Evolutionary conservation across 2,329 filamentous ascomycete species (phyloP).

Genomic region (Xylariaceae sp.): DNA sequence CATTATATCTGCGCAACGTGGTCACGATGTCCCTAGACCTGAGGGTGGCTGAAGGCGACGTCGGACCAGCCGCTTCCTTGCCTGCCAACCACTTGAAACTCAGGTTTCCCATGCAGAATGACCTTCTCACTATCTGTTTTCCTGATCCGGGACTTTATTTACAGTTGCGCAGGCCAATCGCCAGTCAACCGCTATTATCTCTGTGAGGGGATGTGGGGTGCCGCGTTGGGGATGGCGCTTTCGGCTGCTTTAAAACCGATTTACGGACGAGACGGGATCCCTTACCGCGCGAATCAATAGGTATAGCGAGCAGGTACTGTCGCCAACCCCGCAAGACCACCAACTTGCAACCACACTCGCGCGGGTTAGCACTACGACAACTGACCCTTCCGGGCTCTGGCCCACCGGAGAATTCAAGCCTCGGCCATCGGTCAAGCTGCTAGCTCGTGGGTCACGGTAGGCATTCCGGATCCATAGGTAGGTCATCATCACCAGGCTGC

Average conservation of each 20-base stretch:
- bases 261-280: slow-evolving; percentile 1
- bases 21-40: slow-evolving; percentile 12
- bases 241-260: slow-evolving; percentile 17
- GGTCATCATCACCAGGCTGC: too few species aligned
- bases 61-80: not conserved
- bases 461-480: too few species aligned
- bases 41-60: slow-evolving; percentile 4
- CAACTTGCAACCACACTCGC: too few species aligned
- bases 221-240: slow-evolving; percentile 5
- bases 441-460: not conserved
- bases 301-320: too few species aligned
- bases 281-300: slow-evolving; percentile 16
- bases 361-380: too few species aligned
- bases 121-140: slow-evolving; percentile 1
- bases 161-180: slow-evolving; percentile 8
- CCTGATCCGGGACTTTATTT: slow-evolving; percentile 4
- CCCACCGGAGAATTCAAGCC: not conserved
- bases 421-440: not conserved
- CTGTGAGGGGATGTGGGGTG: slow-evolving; percentile 17
- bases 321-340: too few species aligned
- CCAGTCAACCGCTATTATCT: slow-evolving; percentile 1
- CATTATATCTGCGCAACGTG: slow-evolving; percentile 9
- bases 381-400: not conserved
- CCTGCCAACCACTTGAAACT: slow-evolving; percentile 3
- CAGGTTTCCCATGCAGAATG: slow-evolving; percentile 3